A percentile compares a stretch with the other conserved stretches of the same genome.
These are phyloP conservation scores for Mercurialis annua DNA, from an alignment of 345 rosid genomes.

Conservation along the genomic window DNA sequence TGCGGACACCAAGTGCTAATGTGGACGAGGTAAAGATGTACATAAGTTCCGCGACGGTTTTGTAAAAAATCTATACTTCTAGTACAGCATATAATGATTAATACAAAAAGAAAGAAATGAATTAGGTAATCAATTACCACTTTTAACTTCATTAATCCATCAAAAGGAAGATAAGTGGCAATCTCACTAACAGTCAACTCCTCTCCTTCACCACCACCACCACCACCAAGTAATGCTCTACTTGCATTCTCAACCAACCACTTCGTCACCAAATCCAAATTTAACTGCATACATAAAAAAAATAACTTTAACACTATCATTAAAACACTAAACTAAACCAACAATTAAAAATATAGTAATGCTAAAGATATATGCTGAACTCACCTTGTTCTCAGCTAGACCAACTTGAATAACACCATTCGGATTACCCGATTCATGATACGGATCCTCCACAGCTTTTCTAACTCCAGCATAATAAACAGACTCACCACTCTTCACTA, in stretches of 20 bases:
- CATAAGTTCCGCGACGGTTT: too few relatives aligned
- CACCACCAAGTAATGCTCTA: slow-evolving; percentile 42
- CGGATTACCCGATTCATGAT: slow-evolving; percentile 59
- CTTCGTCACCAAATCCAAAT: slow-evolving; percentile 52
- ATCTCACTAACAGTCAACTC: slow-evolving; percentile 49
- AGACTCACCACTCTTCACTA: slow-evolving; percentile 52
- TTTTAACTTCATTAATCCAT: slow-evolving; percentile 74
- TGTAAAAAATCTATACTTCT: too few relatives aligned
- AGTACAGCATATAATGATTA: neutral
- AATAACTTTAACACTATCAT: neutral
- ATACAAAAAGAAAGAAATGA: neutral
- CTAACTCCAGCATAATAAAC: slow-evolving; percentile 49
- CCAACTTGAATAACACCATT: slow-evolving; percentile 79
- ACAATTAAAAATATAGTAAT: neutral
- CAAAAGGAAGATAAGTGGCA: slow-evolving; percentile 65
- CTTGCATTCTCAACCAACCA: slow-evolving; percentile 59
- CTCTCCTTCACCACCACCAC: slow-evolving; percentile 27
- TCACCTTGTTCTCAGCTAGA: slow-evolving; percentile 58
- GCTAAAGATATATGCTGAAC: neutral
- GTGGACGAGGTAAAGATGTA: too few relatives aligned
- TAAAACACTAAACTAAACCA: neutral
- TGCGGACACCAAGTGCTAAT: too few relatives aligned
- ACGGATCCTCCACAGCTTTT: slow-evolving; percentile 63
- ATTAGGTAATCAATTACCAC: slow-evolving; percentile 42
- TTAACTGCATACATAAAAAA: slow-evolving; percentile 32